These are phyloP conservation scores for Blastobotrys buckinghamii DNA, from an alignment of 1,139 yeast species.

Conservation along the genomic window DNA sequence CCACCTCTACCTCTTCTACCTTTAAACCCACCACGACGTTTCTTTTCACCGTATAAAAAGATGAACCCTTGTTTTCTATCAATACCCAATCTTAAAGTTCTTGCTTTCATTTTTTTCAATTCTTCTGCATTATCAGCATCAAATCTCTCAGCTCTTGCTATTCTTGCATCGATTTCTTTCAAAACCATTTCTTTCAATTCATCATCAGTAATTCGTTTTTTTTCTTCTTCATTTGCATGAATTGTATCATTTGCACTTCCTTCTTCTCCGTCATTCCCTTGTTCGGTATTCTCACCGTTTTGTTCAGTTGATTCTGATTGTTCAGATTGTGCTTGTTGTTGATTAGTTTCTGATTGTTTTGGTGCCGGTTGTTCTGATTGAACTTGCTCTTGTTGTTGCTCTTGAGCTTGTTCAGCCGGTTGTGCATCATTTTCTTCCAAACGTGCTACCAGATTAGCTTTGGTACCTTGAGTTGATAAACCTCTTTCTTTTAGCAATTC, in stretches of 20 bases:
- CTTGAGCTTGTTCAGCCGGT: not conserved
- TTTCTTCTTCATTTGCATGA: conserved; percentile 8
- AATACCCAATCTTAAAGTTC: conserved; percentile 83
- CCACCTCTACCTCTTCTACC: too few species aligned
- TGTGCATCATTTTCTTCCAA: conserved; percentile 35
- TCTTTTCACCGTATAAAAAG: conserved; percentile 10
- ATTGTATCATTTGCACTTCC: conserved; percentile 1
- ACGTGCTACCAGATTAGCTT: conserved; percentile 73
- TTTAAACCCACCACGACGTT: not conserved
- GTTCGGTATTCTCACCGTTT: not conserved
- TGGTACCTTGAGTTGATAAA: conserved; percentile 71
- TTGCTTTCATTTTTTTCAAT: conserved; percentile 41
- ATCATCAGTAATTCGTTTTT: conserved; percentile 5
- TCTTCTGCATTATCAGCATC: conserved; percentile 53
- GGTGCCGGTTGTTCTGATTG: not conserved
- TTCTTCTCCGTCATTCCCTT: not conserved
- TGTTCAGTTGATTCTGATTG: not conserved
- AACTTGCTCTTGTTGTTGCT: not conserved
- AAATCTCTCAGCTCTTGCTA: conserved; percentile 70
- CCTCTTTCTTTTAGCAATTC: conserved; percentile 66
- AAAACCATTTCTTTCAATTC: conserved; percentile 39
- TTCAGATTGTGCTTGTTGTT: not conserved
- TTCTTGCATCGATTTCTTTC: conserved; percentile 59
- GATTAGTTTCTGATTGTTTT: not conserved
- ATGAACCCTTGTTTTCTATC: conserved; percentile 32